A percentile compares a stretch with the other conserved stretches of the same genome.
phyloP scores from a whole-genome alignment of 495 filamentous ascomycete species.

The Friedmanniomyces simplex region DNA sequence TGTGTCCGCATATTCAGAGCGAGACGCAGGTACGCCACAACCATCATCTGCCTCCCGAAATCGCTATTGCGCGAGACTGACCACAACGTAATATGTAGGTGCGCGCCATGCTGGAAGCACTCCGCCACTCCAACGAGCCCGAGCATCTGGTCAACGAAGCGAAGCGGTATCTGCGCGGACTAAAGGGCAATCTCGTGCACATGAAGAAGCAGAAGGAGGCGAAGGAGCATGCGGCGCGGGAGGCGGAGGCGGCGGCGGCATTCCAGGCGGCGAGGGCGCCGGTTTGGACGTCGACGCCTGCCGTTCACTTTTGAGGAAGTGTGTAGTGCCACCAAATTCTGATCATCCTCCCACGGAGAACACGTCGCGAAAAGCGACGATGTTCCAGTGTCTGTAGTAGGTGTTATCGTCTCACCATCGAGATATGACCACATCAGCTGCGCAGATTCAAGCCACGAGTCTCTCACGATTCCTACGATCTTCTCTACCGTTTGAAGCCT shows the following conservation, averaged over 20 bases:
- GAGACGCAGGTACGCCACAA: conserved; percentile 35
- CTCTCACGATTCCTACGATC: too few relatives aligned
- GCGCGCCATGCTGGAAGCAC: conserved; percentile 46
- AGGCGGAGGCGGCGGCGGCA: conserved; percentile 4
- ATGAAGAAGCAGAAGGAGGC: conserved; percentile 33
- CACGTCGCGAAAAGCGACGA: too few relatives aligned
- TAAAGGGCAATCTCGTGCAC: conserved; percentile 43
- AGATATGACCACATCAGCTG: too few relatives aligned
- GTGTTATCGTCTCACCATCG: too few relatives aligned
- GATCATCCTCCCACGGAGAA: too few relatives aligned
- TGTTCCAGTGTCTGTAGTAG: too few relatives aligned
- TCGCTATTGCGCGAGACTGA: neutral
- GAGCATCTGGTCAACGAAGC: conserved; percentile 42
- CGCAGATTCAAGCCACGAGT: too few relatives aligned
- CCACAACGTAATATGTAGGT: conserved; percentile 28
- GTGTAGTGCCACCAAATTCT: too few relatives aligned
- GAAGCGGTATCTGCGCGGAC: conserved; percentile 44
- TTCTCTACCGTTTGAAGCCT: too few relatives aligned
- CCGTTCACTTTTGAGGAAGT: too few relatives aligned
- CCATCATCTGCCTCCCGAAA: neutral
- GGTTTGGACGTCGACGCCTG: neutral
- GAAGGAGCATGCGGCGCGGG: conserved; percentile 16
- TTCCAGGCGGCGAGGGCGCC: conserved; percentile 2
- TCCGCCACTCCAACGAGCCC: conserved; percentile 48
- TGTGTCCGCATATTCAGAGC: conserved; percentile 51